These are phyloP conservation scores for Gossypium schwendimanii DNA, from an alignment of 441 rosid genomes.

Conservation along the genomic window DNA sequence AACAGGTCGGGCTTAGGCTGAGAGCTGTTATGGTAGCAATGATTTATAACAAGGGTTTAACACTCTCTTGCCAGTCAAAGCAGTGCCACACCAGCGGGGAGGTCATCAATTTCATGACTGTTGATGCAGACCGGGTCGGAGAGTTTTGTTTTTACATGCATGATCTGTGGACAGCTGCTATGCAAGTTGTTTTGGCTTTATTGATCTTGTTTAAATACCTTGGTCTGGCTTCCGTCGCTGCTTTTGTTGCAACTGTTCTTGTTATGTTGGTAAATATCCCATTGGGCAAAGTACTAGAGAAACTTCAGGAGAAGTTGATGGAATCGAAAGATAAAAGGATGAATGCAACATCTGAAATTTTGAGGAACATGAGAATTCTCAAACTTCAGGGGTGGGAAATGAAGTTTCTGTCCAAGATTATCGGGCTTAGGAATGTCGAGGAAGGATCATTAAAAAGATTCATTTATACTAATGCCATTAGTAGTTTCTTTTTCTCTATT, in stretches of 20 bases:
- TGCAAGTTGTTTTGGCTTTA: constrained; percentile 46
- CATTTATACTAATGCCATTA: constrained; percentile 26
- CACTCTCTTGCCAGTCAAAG: constrained; percentile 39
- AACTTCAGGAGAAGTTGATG: constrained; percentile 39
- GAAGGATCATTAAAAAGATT: constrained; percentile 33
- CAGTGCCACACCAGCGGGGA: constrained; percentile 43
- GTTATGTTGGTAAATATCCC: constrained; percentile 40
- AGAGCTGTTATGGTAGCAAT: constrained; percentile 40
- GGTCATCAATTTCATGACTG: constrained; percentile 44
- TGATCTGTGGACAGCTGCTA: constrained; percentile 45
- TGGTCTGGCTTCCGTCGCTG: constrained; percentile 42
- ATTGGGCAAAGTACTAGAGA: constrained; percentile 39
- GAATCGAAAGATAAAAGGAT: constrained; percentile 35
- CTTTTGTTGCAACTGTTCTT: constrained; percentile 31
- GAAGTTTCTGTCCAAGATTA: constrained; percentile 37
- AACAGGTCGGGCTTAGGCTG: constrained; percentile 37
- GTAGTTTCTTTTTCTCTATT: constrained; percentile 27
- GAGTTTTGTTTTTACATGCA: constrained; percentile 45
- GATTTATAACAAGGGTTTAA: constrained; percentile 41
- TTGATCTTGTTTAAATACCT: constrained; percentile 41
- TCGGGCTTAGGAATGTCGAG: constrained; percentile 34
- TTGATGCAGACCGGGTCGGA: constrained; percentile 49
- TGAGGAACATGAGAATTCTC: constrained; percentile 41
- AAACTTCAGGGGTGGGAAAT: constrained; percentile 50
- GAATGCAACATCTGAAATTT: constrained; percentile 34